Evolutionary conservation across 2,329 filamentous ascomycete species (phyloP).

Genomic region (Botryotinia globosa): DNA sequence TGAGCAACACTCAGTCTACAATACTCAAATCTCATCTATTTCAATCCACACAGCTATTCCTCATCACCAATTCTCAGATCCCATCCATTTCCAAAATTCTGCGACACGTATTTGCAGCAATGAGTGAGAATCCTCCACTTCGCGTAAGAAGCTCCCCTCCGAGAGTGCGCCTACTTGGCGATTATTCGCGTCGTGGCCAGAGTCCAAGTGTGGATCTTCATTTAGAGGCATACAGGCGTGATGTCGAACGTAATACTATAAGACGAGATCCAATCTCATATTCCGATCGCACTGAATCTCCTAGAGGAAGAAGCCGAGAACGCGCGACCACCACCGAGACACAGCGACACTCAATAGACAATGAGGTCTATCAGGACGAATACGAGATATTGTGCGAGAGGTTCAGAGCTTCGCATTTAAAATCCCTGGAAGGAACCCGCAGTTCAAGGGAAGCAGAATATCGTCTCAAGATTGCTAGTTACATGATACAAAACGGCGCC

Average conservation of each 20-base stretch:
- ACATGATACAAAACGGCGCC: neutral
- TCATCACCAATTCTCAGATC: neutral
- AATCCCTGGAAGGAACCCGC: neutral
- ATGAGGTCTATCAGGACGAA: neutral
- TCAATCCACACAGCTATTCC: no score
- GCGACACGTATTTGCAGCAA: neutral
- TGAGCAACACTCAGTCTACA: neutral
- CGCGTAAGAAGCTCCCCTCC: neutral
- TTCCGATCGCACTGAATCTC: neutral
- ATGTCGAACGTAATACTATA: neutral
- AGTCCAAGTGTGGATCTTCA: neutral
- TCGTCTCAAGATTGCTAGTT: neutral
- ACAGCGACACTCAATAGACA: neutral
- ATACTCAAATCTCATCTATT: neutral
- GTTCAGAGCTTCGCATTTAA: neutral
- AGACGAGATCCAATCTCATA: neutral
- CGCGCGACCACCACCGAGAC: neutral
- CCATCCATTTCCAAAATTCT: neutral
- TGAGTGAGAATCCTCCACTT: neutral
- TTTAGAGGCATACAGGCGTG: neutral
- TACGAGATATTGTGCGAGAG: neutral
- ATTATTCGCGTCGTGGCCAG: neutral
- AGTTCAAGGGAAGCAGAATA: neutral
- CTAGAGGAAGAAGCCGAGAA: neutral
- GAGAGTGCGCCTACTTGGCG: neutral